Conservation (phyloP, 495 filamentous ascomycete genomes). For the Neurospora sp. region DNA sequence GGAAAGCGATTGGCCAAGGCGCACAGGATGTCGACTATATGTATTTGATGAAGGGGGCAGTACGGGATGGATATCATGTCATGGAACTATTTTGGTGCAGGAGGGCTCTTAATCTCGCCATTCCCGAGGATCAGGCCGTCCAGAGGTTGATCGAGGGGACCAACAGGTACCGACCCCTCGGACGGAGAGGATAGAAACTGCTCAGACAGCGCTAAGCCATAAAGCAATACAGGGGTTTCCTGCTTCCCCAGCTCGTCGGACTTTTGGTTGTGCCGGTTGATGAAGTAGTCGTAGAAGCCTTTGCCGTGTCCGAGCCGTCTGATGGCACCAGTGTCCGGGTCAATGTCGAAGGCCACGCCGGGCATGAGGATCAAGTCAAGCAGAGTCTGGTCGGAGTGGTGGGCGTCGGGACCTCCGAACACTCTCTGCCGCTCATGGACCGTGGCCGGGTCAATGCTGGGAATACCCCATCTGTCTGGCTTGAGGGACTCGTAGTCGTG, state of each 20-base stretch:
- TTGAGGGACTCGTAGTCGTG: conserved; percentile 66
- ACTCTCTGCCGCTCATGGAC: conserved; percentile 55
- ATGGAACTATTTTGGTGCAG: background rate
- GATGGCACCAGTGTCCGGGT: conserved; percentile 36
- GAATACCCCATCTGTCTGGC: conserved; percentile 86
- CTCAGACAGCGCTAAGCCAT: conserved; percentile 77
- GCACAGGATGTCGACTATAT: conserved; percentile 5
- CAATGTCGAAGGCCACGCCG: conserved; percentile 80
- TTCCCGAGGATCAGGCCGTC: conserved; percentile 37
- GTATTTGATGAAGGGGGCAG: background rate
- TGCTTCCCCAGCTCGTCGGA: conserved; percentile 28
- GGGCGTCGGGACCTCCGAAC: conserved; percentile 46
- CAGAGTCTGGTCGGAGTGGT: conserved; percentile 34
- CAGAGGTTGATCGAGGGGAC: conserved; percentile 36
- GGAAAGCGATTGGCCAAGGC: conserved; percentile 3
- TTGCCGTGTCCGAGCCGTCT: conserved; percentile 85
- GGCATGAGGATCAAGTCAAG: conserved; percentile 87
- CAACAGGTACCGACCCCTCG: conserved; percentile 30
- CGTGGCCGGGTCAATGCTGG: conserved; percentile 55
- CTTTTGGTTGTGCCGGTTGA: conserved; percentile 56
- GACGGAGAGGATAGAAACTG: conserved; percentile 56
- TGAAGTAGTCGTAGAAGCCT: conserved; percentile 93
- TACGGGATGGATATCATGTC: background rate
- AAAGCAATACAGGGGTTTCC: conserved; percentile 49
- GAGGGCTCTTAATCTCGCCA: conserved; percentile 31